Evolutionary conservation across 129 eudicot species (phyloP).

Genomic region (Flaveria brownii): DNA sequence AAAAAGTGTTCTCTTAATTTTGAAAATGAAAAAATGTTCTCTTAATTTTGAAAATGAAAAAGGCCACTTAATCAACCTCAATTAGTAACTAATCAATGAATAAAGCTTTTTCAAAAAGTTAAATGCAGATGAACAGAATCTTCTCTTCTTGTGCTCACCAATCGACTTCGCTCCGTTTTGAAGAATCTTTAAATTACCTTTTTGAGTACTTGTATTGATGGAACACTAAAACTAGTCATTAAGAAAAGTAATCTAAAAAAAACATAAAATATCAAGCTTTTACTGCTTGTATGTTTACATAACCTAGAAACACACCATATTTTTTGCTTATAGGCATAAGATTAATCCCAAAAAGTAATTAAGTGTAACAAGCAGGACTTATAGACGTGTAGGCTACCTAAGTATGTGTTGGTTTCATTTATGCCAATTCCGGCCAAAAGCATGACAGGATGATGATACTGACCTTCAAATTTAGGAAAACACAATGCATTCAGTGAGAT

Average conservation of each 20-base stretch:
- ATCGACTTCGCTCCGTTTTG: background rate
- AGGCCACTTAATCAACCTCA: background rate
- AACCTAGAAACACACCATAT: background rate
- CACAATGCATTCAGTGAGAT: background rate
- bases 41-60: background rate
- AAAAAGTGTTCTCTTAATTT: background rate
- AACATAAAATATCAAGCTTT: background rate
- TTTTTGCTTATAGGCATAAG: background rate
- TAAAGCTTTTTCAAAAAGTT: background rate
- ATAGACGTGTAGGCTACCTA: background rate
- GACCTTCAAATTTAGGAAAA: background rate
- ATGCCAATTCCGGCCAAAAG: background rate
- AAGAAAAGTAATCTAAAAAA: background rate
- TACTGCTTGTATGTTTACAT: background rate
- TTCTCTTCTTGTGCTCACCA: background rate
- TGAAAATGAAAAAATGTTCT: background rate
- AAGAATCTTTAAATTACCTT: background rate
- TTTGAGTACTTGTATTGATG: background rate
- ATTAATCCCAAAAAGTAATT: background rate
- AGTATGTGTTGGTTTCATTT: background rate
- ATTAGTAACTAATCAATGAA: background rate
- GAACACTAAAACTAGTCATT: conserved; percentile 6
- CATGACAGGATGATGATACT: background rate
- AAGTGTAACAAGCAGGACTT: background rate
- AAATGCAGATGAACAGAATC: background rate